Conservation (phyloP, 2,329 filamentous ascomycete genomes). For the Dryadomyces sulphureus region DNA sequence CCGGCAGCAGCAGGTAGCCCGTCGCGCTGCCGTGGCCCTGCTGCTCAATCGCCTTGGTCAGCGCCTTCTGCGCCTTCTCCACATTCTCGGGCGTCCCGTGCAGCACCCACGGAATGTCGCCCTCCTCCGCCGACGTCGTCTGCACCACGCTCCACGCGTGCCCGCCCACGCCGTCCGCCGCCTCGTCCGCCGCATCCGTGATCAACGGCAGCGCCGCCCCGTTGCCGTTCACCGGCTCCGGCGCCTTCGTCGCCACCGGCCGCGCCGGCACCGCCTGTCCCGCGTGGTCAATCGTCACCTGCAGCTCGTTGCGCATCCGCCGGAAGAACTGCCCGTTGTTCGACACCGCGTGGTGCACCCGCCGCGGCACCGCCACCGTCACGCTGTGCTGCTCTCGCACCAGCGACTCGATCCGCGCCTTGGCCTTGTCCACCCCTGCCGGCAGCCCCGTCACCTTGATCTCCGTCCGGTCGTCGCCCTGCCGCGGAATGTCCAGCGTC, state of each 20-base stretch:
- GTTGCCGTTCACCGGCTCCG: conserved; percentile 41
- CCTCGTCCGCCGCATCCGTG: conserved; percentile 60
- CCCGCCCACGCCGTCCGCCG: conserved; percentile 43
- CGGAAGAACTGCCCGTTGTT: conserved; percentile 94
- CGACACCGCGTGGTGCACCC: conserved; percentile 69
- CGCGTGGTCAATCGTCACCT: conserved; percentile 83
- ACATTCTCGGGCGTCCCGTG: conserved; percentile 66
- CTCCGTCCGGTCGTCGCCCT: conserved; percentile 68
- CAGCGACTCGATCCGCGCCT: conserved; percentile 65
- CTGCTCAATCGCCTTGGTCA: conserved; percentile 54
- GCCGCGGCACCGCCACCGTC: conserved; percentile 69
- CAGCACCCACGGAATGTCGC: conserved; percentile 80
- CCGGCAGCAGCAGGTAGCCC: conserved; percentile 79
- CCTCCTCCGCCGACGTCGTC: conserved; percentile 38
- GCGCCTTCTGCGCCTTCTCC: conserved; percentile 61
- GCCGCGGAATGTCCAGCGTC: conserved; percentile 78
- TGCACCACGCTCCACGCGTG: conserved; percentile 79
- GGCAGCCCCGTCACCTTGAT: conserved; percentile 76
- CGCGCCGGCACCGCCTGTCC: conserved; percentile 64
- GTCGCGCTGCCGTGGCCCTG: conserved; percentile 56
- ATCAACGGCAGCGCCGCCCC: conserved; percentile 75
- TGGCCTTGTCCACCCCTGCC: conserved; percentile 68
- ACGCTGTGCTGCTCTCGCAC: conserved; percentile 80
- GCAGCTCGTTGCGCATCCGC: conserved; percentile 68
- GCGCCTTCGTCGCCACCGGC: conserved; percentile 31